These are phyloP conservation scores for Lathyrus aphaca DNA, from an alignment of 306 rosid genomes.

Conservation along the genomic window DNA sequence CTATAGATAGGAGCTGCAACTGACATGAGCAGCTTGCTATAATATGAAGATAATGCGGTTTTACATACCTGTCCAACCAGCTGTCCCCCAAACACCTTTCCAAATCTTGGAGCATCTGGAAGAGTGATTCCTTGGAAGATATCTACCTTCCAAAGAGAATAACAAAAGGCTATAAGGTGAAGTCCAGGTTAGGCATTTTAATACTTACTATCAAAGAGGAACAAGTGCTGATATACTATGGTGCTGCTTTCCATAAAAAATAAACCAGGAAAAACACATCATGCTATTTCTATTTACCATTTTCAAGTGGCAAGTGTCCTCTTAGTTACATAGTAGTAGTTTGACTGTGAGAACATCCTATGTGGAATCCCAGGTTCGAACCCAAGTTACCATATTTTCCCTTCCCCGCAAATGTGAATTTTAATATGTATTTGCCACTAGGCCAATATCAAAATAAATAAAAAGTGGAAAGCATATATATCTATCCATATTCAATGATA, in stretches of 20 bases:
- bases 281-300: slow-evolving; percentile 1
- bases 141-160: slow-evolving; percentile 60
- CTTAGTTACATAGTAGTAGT: too few relatives aligned
- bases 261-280: background rate
- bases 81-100: slow-evolving; percentile 96
- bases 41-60: slow-evolving; percentile 34
- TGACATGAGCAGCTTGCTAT: slow-evolving; percentile 29
- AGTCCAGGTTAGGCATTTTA: slow-evolving; percentile 15
- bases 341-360: too few relatives aligned
- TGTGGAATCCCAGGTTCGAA: too few relatives aligned
- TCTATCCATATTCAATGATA: slow-evolving; percentile 24
- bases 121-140: slow-evolving; percentile 78
- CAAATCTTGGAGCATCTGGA: slow-evolving; percentile 81
- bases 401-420: too few relatives aligned
- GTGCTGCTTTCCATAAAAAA: slow-evolving; percentile 6
- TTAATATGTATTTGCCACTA: too few relatives aligned
- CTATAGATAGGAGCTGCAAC: slow-evolving; percentile 31
- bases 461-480: background rate
- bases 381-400: too few relatives aligned
- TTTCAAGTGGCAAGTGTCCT: background rate
- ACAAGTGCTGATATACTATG: background rate
- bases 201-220: slow-evolving; percentile 6
- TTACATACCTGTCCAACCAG: slow-evolving; percentile 85
- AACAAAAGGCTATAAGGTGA: slow-evolving; percentile 27
- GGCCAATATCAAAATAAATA: too few relatives aligned